Conservation (phyloP, 805 yeast genomes). For the Saccharomycopsis fermentans region DNA sequence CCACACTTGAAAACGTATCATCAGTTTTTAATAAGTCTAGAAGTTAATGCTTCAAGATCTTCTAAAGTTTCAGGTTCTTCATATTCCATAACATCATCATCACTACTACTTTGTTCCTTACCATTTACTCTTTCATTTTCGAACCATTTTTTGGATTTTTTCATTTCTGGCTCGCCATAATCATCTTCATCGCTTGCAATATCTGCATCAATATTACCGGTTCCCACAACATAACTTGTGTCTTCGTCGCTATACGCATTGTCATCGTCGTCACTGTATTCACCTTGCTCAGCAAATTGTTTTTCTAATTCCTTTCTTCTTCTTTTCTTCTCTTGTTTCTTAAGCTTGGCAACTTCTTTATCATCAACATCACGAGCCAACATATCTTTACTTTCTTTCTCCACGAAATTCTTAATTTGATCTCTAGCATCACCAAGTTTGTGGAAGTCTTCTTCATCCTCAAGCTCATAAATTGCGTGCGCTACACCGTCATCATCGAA, state of each 20-base stretch:
- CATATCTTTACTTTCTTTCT: conserved; percentile 62
- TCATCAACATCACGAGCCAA: conserved; percentile 62
- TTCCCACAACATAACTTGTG: conserved; percentile 17
- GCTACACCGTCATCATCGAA: conserved; percentile 95
- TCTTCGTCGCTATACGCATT: conserved; percentile 24
- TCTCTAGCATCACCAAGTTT: conserved; percentile 54
- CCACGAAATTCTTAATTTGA: conserved; percentile 61
- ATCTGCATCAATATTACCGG: conserved; percentile 12
- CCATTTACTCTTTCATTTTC: conserved; percentile 28
- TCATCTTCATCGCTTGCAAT: conserved; percentile 14
- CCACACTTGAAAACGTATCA: background rate
- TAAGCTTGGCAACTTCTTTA: conserved; percentile 64
- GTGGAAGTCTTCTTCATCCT: conserved; percentile 79
- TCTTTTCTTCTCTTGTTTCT: conserved; percentile 81
- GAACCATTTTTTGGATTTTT: conserved; percentile 22
- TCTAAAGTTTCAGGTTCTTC: conserved; percentile 87
- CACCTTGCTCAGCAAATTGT: conserved; percentile 33
- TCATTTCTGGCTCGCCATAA: conserved; percentile 10
- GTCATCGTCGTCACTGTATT: conserved; percentile 16
- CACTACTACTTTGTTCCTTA: conserved; percentile 24
- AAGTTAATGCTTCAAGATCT: conserved; percentile 85
- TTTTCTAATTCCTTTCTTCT: conserved; percentile 74
- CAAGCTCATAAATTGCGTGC: conserved; percentile 84
- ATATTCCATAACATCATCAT: conserved; percentile 48
- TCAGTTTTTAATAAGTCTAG: conserved; percentile 27